Conservation (phyloP, 2,329 filamentous ascomycete species). For the Chlorencoelia australis region DNA sequence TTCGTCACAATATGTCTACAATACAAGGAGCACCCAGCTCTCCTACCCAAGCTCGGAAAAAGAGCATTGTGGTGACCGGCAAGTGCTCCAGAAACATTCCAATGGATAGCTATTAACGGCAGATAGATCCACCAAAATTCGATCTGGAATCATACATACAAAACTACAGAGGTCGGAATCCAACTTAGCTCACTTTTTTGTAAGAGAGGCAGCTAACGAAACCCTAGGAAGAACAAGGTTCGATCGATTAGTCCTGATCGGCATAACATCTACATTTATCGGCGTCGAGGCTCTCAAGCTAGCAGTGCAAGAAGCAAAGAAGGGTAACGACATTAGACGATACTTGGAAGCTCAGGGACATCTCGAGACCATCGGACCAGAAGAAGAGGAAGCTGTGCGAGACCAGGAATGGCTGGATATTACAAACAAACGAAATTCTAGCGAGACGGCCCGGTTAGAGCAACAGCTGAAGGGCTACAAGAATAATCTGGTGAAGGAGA, state of each 20-base stretch:
- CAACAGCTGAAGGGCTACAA: conserved; percentile 84
- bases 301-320: conserved; percentile 66
- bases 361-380: conserved; percentile 52
- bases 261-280: conserved; percentile 64
- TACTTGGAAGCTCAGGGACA: conserved; percentile 62
- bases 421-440: conserved; percentile 54
- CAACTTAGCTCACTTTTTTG: neutral
- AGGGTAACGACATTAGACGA: conserved; percentile 58
- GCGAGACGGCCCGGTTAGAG: conserved; percentile 68
- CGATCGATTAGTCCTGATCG: conserved; percentile 74
- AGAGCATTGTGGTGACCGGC: conserved; percentile 14
- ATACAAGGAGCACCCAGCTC: too few species aligned
- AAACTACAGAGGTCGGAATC: conserved; percentile 67
- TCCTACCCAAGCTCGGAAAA: conserved; percentile 12
- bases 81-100: neutral
- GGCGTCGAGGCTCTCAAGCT: conserved; percentile 71
- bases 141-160: conserved; percentile 85
- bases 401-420: conserved; percentile 70
- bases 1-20: too few species aligned
- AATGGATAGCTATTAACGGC: conserved; percentile 4
- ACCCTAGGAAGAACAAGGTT: conserved; percentile 68
- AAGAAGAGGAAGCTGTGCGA: conserved; percentile 54
- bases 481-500: conserved; percentile 95
- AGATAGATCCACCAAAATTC: conserved; percentile 56
- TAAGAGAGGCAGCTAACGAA: conserved; percentile 3